Evolutionary conservation across 1,139 yeast genomes (phyloP).

Genomic region (Meyerozyma sp.): DNA sequence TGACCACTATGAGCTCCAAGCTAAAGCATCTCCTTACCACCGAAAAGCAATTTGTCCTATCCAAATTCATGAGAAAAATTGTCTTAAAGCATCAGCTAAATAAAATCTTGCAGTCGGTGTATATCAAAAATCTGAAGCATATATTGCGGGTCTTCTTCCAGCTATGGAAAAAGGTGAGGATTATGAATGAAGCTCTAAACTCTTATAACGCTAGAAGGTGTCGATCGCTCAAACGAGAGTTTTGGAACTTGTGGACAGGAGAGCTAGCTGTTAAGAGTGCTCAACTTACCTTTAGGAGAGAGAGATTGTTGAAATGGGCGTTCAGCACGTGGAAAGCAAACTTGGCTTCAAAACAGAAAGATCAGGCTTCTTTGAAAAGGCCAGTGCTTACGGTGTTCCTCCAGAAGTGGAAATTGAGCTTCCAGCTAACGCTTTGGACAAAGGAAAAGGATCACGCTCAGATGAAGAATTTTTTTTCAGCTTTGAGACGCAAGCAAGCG

Average conservation of each 20-base stretch:
- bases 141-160: background rate
- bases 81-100: background rate
- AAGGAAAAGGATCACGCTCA: background rate
- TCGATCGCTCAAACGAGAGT: background rate
- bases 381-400: background rate
- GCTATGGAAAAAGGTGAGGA: background rate
- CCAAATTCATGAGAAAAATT: background rate
- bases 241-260: constrained; percentile 1
- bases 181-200: background rate
- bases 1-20: background rate
- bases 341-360: background rate
- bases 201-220: background rate
- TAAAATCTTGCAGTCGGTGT: background rate
- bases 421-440: background rate
- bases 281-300: background rate
- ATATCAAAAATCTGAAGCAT: background rate
- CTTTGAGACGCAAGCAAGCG: background rate
- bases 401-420: background rate
- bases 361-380: background rate
- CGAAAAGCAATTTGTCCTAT: background rate
- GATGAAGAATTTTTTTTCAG: background rate
- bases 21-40: background rate
- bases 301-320: constrained; percentile 4
- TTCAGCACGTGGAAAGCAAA: constrained; percentile 16
- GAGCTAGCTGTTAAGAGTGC: background rate